Evolutionary conservation across 805 yeast genomes (phyloP), one percentile per base, ranked within the genome.

Genomic region (Myxozyma melibiosi): DNA sequence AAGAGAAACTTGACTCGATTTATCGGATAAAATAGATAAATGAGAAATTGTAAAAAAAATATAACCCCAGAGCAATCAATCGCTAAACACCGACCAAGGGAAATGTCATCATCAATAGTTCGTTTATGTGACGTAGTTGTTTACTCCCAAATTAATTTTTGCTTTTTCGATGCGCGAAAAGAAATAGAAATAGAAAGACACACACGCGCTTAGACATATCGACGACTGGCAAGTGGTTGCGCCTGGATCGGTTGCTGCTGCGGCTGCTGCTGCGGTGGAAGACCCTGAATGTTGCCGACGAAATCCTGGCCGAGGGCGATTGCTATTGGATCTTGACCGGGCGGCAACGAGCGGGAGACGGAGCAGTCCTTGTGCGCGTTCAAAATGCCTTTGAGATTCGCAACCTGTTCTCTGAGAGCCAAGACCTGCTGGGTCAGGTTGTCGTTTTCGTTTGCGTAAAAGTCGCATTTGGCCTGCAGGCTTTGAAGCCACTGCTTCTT

Each of bases 401-500:
- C 64, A 14, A 86, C 74, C 65, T 84, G 87, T 46, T 84, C 85
- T 35, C 84, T 74, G 53, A 88, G 71, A 33, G 76, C 78, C n/a
- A 74, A 73, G 5, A 84, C 80, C 59, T 88, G 86, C 2, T 74
- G 71, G 13, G 83, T 78, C 49, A 90, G 72, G 39, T 82, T 82
- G 22, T 85, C 81, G 71, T 88, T 90, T 60, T 90, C 91, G 9
- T 78, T 71, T 16, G 87, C 78, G 69, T 84, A 89, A 65, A 81
- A 84, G 42, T 83, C 79, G 51, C 90, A 78, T 69, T 90, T 95
- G 45, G 79, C 82, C 70, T 90, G 95, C 82, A 94, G 85, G 65
- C 85, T 86, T 56, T 82, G 84, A 33, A 90, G 81, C 77, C 86
- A 85, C 69, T 88, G 90, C 75, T 94, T 94, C 77, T 94, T 94